Evolutionary conservation across 23 red algal genomes (phyloP), one percentile per base, ranked within the genome.

Genomic region (Gracilaria caudata): DNA sequence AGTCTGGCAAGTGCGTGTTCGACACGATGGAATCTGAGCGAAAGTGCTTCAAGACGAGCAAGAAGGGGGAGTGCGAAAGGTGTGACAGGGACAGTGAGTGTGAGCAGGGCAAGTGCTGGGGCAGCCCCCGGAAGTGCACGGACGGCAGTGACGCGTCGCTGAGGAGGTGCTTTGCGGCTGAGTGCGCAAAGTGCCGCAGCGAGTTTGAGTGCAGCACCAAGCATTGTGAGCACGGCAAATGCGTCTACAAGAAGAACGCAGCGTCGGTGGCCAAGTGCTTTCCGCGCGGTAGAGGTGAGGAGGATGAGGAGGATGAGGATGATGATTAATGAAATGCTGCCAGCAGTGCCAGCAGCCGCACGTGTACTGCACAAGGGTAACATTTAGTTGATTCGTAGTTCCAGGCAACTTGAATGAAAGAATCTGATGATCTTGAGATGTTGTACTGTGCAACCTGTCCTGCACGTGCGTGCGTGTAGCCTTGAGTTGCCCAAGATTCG

Each of bases 21-120:
- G 38, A 68, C 26, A 84, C 80, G 3, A 24, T 1, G 38, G 38
- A 65, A 33, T 84, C 80, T 25, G 10, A 44, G 58, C 36, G 30
- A 1, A 84, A 84, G 60, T 84, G 80, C 34, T 84, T 84, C 80
- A 65, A 51, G 38, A 77, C 43, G 45, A 44, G n/a, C 80, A 65
- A 51, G 38, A 77, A 77, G 45, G n/a, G n/a, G 72, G 77, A 80
- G 19, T 80, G 77, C 17, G 77, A 57, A 0, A 13, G 26, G 9
- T 80, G 77, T 35, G 29, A 33, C 10, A 63, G 39, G 30, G 16
- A 80, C 77, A 39, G 12, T 8, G 77, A 80, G 20, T 80, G 77
- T 33, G 33, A 28, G 23, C 77, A 80, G n/a, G 77, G 77, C 33
- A 80, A 80, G 51, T 80, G 77, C 56, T 57, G 51, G 51, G 77